phyloP scores from a whole-genome alignment of 345 rosid genomes.

The Eucalyptus pauciflora region DNA sequence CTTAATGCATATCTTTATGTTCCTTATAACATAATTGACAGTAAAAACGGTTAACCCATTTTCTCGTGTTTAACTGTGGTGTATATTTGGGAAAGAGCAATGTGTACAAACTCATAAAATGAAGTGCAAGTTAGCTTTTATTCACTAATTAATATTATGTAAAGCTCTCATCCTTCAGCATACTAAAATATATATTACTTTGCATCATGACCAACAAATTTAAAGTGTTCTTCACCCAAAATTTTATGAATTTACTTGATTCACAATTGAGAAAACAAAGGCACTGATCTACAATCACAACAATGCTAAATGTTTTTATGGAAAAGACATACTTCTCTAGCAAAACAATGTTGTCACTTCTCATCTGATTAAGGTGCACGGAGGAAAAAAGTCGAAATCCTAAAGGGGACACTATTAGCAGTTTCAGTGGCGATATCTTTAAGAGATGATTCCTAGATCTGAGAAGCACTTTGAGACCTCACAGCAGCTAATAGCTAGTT shows the following conservation, averaged over 20 bases:
- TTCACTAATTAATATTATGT: not conserved
- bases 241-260: not conserved
- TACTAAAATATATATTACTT: not conserved
- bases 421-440: not conserved
- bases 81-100: not conserved
- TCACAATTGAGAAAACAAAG: not conserved
- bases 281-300: no score
- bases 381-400: not conserved
- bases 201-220: not conserved
- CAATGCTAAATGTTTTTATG: no score
- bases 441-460: not conserved
- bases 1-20: no score
- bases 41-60: no score
- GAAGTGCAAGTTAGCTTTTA: not conserved
- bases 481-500: not conserved
- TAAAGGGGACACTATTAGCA: not conserved
- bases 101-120: not conserved
- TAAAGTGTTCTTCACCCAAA: not conserved
- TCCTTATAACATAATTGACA: not conserved
- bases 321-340: not conserved
- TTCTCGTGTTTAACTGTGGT: not conserved
- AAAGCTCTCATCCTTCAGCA: not conserved
- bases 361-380: not conserved
- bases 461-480: not conserved
- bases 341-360: not conserved